phyloP scores from a whole-genome alignment of 169 alveolate genomes.

The Plasmodium knowlesi region DNA sequence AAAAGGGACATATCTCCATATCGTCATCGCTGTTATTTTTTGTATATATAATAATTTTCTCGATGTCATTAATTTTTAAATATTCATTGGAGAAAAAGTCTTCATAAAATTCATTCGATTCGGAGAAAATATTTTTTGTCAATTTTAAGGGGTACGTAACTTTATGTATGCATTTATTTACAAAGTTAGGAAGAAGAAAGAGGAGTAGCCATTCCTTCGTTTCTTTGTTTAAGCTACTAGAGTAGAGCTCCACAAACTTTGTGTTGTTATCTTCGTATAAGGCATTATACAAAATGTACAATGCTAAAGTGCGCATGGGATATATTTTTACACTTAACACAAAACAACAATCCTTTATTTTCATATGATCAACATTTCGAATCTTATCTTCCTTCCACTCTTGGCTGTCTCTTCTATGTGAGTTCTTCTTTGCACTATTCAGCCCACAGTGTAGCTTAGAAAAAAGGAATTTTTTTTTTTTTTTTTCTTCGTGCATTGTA shows the following conservation, averaged over 20 bases:
- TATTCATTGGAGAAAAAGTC: conserved; percentile 73
- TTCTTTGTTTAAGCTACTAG: conserved; percentile 51
- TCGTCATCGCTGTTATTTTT: conserved; percentile 52
- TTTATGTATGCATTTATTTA: conserved; percentile 54
- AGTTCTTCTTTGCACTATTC: not conserved
- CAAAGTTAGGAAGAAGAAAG: conserved; percentile 53
- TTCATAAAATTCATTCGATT: conserved; percentile 67
- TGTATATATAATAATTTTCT: conserved; percentile 59
- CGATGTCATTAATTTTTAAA: conserved; percentile 62
- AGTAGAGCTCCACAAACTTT: conserved; percentile 37
- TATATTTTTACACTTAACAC: conserved; percentile 50
- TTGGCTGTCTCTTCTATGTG: not conserved
- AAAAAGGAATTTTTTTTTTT: conserved; percentile 1
- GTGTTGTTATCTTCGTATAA: conserved; percentile 33
- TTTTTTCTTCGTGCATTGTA: not conserved
- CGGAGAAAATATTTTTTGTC: conserved; percentile 54
- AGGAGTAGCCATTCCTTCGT: conserved; percentile 63
- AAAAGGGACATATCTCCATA: conserved; percentile 46
- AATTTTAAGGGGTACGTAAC: conserved; percentile 67
- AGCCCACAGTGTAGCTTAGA: not conserved
- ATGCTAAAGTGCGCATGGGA: conserved; percentile 47
- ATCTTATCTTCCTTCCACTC: not conserved
- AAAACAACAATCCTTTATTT: conserved; percentile 61
- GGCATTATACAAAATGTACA: conserved; percentile 48
- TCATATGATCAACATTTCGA: conserved; percentile 34